Conservation (phyloP, 2,329 filamentous ascomycete species). For the Didymella glomerata region DNA sequence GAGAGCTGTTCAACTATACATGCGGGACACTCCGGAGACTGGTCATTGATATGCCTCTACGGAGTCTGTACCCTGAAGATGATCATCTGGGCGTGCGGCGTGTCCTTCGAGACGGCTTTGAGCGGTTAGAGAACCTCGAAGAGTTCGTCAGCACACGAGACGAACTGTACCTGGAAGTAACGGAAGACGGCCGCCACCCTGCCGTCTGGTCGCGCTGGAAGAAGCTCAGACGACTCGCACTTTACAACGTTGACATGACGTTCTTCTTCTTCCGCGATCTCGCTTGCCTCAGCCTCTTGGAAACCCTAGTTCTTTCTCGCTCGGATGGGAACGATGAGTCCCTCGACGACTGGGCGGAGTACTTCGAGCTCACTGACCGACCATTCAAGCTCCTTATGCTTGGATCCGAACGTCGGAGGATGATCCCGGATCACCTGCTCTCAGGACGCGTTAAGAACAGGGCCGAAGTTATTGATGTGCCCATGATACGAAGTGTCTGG, state of each 20-base stretch:
- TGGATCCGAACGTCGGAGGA: constrained; percentile 27
- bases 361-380: constrained; percentile 42
- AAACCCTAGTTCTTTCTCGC: constrained; percentile 56
- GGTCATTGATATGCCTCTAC: constrained; percentile 60
- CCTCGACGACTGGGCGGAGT: constrained; percentile 54
- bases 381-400: constrained; percentile 34
- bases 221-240: constrained; percentile 53
- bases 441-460: constrained; percentile 37
- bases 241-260: constrained; percentile 56
- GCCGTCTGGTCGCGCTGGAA: constrained; percentile 58
- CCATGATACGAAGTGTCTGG: constrained; percentile 55
- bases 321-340: constrained; percentile 35
- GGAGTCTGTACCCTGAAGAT: constrained; percentile 54
- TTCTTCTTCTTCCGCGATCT: constrained; percentile 41
- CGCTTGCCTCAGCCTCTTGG: constrained; percentile 50
- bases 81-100: constrained; percentile 52
- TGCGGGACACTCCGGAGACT: constrained; percentile 55
- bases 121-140: constrained; percentile 55
- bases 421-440: constrained; percentile 28
- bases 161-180: constrained; percentile 54
- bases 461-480: constrained; percentile 36
- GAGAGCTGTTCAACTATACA: constrained; percentile 56
- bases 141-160: constrained; percentile 60
- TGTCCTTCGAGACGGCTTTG: constrained; percentile 58
- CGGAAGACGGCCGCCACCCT: constrained; percentile 29